A percentile compares a stretch with the other conserved stretches of the same genome.
These are phyloP conservation scores for Sphagnum tenellum DNA, from an alignment of 225 moss, liverwort and hornwort species.

Conservation along the genomic window DNA sequence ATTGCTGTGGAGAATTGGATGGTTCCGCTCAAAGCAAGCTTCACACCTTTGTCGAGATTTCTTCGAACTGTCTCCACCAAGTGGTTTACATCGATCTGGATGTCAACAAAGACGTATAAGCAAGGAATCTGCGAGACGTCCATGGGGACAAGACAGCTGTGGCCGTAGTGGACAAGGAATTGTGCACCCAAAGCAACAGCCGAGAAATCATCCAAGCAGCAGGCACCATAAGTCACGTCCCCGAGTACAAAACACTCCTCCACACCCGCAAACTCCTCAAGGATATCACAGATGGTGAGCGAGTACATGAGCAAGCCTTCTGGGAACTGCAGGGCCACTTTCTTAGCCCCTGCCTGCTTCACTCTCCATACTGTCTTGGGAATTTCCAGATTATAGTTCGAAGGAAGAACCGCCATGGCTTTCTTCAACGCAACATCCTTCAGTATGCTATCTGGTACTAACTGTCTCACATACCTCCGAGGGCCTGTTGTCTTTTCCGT, in stretches of 20 bases:
- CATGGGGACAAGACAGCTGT: conserved; percentile 88
- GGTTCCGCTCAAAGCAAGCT: conserved; percentile 79
- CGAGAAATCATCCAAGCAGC: conserved; percentile 95
- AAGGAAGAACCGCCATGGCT: conserved; percentile 63
- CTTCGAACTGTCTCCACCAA: conserved; percentile 59
- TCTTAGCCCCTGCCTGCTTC: conserved; percentile 83
- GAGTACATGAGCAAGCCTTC: conserved; percentile 87
- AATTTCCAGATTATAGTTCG: conserved; percentile 85
- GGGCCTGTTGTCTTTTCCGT: conserved; percentile 33
- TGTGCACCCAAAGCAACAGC: conserved; percentile 77
- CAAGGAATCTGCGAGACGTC: conserved; percentile 84
- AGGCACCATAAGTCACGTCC: conserved; percentile 93
- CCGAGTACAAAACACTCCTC: conserved; percentile 88
- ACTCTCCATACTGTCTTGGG: conserved; percentile 94
- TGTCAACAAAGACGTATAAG: conserved; percentile 95
- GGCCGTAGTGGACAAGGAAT: conserved; percentile 89
- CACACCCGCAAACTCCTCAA: conserved; percentile 80
- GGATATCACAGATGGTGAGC: conserved; percentile 80
- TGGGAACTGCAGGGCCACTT: conserved; percentile 84
- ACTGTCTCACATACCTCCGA: conserved; percentile 73
- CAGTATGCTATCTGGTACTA: conserved; percentile 77
- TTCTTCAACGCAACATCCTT: conserved; percentile 51
- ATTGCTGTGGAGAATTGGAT: conserved; percentile 89
- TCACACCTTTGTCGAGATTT: conserved; percentile 47
- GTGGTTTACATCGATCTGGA: conserved; percentile 77